These are phyloP conservation scores for Rhododendron kiyosumense DNA, from an alignment of 148 eudicot genomes.

Conservation along the genomic window DNA sequence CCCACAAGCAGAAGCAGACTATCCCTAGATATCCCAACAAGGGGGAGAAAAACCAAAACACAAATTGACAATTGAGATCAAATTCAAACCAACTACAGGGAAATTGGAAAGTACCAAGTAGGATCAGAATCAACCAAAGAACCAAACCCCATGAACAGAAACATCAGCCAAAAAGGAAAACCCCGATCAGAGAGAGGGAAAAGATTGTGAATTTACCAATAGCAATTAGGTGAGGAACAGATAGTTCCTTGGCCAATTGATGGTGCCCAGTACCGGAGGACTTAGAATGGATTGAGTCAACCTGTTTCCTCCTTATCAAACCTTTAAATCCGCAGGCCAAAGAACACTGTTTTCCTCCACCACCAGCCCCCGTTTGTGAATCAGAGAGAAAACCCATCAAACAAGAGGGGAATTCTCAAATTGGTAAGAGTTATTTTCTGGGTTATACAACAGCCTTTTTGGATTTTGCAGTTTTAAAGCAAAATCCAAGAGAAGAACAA, in stretches of 20 bases:
- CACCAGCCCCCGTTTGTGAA: slow-evolving; percentile 18
- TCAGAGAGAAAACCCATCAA: slow-evolving; percentile 34
- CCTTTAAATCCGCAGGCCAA: slow-evolving; percentile 34
- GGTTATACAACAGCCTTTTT: neutral
- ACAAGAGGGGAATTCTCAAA: neutral
- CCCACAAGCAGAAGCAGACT: neutral
- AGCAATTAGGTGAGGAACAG: slow-evolving; percentile 75
- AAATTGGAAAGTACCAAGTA: neutral
- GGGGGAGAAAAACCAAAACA: neutral
- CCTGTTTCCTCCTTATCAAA: slow-evolving; percentile 74
- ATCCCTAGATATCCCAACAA: neutral
- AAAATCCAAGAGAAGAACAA: neutral
- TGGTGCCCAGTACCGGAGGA: slow-evolving; percentile 44
- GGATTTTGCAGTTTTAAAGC: neutral
- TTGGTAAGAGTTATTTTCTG: neutral
- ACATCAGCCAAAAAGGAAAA: neutral
- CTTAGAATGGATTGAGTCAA: slow-evolving; percentile 53
- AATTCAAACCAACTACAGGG: neutral
- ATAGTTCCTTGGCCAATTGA: slow-evolving; percentile 67
- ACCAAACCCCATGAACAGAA: slow-evolving; percentile 8
- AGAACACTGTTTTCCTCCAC: slow-evolving; percentile 10
- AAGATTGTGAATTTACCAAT: slow-evolving; percentile 46
- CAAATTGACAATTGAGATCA: neutral
- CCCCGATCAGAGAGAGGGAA: neutral
- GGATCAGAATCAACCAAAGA: neutral